These are phyloP conservation scores for Dendrobium huoshanense DNA, from an alignment of 106 monocot genomes.

Conservation along the genomic window DNA sequence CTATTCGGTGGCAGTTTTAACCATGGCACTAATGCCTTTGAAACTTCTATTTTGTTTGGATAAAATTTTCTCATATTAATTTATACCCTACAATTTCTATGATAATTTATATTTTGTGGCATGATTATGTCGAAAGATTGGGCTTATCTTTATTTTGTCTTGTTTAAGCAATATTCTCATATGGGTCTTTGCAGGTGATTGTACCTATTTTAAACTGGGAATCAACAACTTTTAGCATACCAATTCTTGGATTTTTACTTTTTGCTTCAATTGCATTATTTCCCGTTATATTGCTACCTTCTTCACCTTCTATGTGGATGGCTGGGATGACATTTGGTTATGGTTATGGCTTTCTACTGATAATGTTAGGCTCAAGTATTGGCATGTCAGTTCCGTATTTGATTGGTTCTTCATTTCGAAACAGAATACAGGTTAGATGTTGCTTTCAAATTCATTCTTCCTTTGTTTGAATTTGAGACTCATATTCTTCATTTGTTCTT, in stretches of 20 bases:
- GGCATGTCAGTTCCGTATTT: slow-evolving; percentile 44
- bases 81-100: not conserved
- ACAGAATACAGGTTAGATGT: slow-evolving; percentile 56
- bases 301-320: slow-evolving; percentile 79
- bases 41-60: not conserved
- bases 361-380: not conserved
- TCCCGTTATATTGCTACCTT: slow-evolving; percentile 63
- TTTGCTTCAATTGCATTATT: slow-evolving; percentile 63
- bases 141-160: not conserved
- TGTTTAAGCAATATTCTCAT: not conserved
- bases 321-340: slow-evolving; percentile 83
- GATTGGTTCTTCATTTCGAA: slow-evolving; percentile 59
- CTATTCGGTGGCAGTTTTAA: not conserved
- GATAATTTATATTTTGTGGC: not conserved
- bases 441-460: not conserved
- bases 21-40: not conserved
- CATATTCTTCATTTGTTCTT: not conserved
- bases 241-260: slow-evolving; percentile 59
- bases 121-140: not conserved
- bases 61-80: not conserved
- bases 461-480: not conserved
- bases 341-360: slow-evolving; percentile 51
- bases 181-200: slow-evolving; percentile 53
- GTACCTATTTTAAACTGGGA: slow-evolving; percentile 70
- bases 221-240: slow-evolving; percentile 46